phyloP scores from a whole-genome alignment of 2,329 filamentous ascomycete genomes.

The Grosmannia clavigera region DNA sequence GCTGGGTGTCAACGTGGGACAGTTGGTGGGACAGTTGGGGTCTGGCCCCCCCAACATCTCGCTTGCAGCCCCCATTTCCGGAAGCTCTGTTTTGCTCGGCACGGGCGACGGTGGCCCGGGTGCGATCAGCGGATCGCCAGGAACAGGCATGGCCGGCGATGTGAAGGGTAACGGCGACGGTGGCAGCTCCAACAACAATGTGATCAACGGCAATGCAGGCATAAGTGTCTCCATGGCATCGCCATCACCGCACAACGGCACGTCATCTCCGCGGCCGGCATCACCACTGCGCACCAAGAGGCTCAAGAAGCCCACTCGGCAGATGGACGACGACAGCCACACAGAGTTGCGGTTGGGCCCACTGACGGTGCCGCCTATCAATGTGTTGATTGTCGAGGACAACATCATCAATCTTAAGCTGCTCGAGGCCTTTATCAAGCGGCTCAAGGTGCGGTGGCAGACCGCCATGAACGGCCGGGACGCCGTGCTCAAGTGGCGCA shows the following conservation, averaged over 20 bases:
- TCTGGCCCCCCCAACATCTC: neutral
- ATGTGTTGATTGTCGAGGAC: conserved; percentile 94
- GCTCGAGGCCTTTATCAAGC: conserved; percentile 89
- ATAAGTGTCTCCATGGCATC: neutral
- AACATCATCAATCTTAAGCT: conserved; percentile 96
- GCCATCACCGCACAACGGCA: conserved; percentile 21
- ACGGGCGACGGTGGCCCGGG: neutral
- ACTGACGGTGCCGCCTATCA: conserved; percentile 88
- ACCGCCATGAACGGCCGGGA: conserved; percentile 94
- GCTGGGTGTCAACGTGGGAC: neutral
- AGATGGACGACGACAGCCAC: conserved; percentile 20
- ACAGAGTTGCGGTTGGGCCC: conserved; percentile 46
- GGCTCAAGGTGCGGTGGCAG: conserved; percentile 90
- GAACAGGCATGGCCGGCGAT: neutral
- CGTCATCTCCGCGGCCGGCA: conserved; percentile 25
- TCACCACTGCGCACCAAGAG: conserved; percentile 31
- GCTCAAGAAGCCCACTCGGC: conserved; percentile 31
- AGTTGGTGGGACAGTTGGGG: neutral
- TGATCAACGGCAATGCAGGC: neutral
- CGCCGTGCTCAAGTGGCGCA: conserved; percentile 85
- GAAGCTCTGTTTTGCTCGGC: neutral
- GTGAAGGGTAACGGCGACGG: neutral
- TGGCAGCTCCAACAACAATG: neutral
- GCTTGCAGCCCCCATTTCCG: neutral
- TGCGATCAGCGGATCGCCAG: neutral